These are phyloP conservation scores for Bidens hawaiensis DNA, from an alignment of 140 eudicot species.

Conservation along the genomic window DNA sequence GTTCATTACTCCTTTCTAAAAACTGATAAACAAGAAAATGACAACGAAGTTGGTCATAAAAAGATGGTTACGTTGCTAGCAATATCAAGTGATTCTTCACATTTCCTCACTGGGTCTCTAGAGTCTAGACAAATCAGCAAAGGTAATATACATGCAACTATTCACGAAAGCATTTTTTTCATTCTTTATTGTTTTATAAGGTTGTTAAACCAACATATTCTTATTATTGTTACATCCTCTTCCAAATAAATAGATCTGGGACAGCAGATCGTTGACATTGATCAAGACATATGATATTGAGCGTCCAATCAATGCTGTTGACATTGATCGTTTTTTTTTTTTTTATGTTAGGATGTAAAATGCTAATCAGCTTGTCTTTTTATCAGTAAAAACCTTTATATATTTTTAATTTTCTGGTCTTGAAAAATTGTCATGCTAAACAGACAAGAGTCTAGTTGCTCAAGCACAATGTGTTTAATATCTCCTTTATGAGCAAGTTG, in stretches of 20 bases:
- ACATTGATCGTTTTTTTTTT: too few species aligned
- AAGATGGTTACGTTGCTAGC: slow-evolving; percentile 73
- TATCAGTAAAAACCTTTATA: too few species aligned
- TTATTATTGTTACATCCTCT: not conserved
- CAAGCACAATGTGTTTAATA: too few species aligned
- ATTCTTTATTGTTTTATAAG: not conserved
- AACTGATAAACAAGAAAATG: slow-evolving; percentile 67
- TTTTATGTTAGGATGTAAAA: too few species aligned
- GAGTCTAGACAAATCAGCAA: slow-evolving; percentile 89
- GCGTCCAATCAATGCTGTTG: slow-evolving; percentile 90
- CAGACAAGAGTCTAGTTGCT: too few species aligned
- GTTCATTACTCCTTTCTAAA: too few species aligned
- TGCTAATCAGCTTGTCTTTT: too few species aligned
- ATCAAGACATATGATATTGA: slow-evolving; percentile 85
- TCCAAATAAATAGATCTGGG: slow-evolving; percentile 65
- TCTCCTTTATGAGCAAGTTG: too few species aligned
- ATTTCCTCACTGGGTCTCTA: slow-evolving; percentile 79
- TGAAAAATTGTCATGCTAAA: too few species aligned
- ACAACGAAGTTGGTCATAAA: slow-evolving; percentile 67
- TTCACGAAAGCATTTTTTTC: not conserved
- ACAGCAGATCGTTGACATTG: slow-evolving; percentile 67
- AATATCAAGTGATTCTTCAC: slow-evolving; percentile 73
- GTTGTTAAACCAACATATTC: not conserved
- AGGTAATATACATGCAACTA: too few species aligned
- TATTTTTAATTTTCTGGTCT: too few species aligned